phyloP scores from a whole-genome alignment of 129 eudicot species.

The Glebionis coronaria region DNA sequence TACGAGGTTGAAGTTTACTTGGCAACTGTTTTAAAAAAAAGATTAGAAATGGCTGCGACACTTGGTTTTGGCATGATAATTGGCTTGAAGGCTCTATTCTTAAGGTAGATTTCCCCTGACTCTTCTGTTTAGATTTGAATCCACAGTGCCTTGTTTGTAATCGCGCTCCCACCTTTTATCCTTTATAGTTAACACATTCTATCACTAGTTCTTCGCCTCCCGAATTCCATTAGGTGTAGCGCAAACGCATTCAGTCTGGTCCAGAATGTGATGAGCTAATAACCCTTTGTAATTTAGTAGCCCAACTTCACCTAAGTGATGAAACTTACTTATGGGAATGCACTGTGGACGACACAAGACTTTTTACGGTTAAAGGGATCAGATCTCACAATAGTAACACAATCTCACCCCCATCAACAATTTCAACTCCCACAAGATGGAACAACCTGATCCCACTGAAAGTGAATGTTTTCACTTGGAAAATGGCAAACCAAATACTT shows the following conservation, averaged over 20 bases:
- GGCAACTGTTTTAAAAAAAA: too few species aligned
- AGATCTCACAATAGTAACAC: neutral
- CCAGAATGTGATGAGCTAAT: too few species aligned
- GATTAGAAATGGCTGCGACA: neutral
- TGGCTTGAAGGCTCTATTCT: neutral
- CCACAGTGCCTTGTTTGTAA: neutral
- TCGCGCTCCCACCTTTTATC: neutral
- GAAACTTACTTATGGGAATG: neutral
- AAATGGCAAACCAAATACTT: too few species aligned
- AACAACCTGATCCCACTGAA: too few species aligned
- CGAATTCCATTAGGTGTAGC: too few species aligned
- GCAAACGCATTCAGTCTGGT: too few species aligned
- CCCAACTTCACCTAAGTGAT: neutral
- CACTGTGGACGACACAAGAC: neutral
- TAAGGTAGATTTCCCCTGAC: neutral
- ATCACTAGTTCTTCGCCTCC: too few species aligned
- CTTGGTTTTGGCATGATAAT: neutral
- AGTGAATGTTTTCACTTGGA: too few species aligned
- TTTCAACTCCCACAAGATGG: too few species aligned
- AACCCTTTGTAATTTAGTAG: neutral
- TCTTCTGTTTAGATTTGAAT: neutral
- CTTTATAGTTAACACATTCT: too few species aligned
- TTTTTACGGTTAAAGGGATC: neutral
- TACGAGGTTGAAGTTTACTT: neutral
- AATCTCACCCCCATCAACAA: too few species aligned